Evolutionary conservation across 345 rosid genomes (phyloP), one percentile per base, ranked within the genome.

Genomic region (Acer yangbiense): DNA sequence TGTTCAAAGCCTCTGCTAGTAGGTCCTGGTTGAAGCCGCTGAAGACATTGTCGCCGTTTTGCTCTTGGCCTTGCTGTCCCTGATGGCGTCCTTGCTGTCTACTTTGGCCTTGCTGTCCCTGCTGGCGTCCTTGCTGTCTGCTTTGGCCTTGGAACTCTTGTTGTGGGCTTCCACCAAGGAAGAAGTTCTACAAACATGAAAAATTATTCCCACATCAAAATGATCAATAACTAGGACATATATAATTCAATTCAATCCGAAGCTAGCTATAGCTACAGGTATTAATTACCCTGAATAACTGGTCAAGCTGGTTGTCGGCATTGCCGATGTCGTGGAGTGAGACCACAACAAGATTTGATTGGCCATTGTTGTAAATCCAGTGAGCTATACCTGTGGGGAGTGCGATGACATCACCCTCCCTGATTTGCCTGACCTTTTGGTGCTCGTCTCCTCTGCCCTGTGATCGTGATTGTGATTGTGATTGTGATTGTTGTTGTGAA

Each of bases 311-410:
- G 78, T 88, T 90, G 46, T 35, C 77, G 5, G 20, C 29, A 48
- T 83, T 85, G 81, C 80, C 71, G 43, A 83, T 70, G 73, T 87
- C 84, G 6, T 78, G n/a, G 2, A 90, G 48, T 3, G 80, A 25
- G 58, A 88, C 86, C 11, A 83, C 62, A 16, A 84, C 86, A 11
- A 87, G 85, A 2, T 79, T 70, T 5, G 65, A 11, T 3, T 72
- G 71, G 67, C 86, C 94, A 10, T 82, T 39, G 84, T 88, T 87
- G 80, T 82, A 85, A 61, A 81, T 39, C 91, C 91, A 90, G 66
- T 85, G 82, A 55, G 84, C 65, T 1, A 72, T 81, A 41, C 91
- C 91, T 1, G 87, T 65, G 0, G 89, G 90, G 81, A 88, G 9
- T 2, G 90, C 91, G 0, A 87, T 1, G 12, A 88, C 29, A 68